Percentiles rank a stretch among this genome's conserved stretches.
Evolutionary conservation across 2,329 filamentous ascomycete genomes (phyloP).

Genomic region (Aspergillus phoenicis): DNA sequence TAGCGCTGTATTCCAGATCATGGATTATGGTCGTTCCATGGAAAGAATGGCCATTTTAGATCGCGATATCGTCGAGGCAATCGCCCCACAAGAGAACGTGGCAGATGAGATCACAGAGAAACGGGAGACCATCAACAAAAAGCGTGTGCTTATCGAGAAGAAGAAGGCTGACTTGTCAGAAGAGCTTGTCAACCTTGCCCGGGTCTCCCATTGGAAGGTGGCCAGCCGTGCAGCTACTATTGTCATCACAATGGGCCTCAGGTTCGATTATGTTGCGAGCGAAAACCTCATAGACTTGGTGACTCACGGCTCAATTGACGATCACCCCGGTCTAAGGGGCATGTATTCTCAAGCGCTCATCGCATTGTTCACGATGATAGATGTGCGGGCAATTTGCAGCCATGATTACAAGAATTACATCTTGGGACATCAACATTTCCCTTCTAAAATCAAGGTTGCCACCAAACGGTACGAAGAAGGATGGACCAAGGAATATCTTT

Average conservation of each 20-base stretch:
- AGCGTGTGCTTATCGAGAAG: conserved; percentile 74
- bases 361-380: conserved; percentile 78
- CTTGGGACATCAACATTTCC: conserved; percentile 73
- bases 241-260: conserved; percentile 83
- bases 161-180: conserved; percentile 80
- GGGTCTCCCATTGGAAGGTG: conserved; percentile 92
- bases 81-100: conserved; percentile 70
- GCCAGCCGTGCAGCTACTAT: conserved; percentile 87
- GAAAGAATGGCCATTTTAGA: conserved; percentile 86
- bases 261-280: conserved; percentile 86
- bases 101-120: conserved; percentile 58
- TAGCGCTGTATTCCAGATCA: conserved; percentile 78
- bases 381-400: conserved; percentile 80
- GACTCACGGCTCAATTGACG: conserved; percentile 79
- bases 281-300: conserved; percentile 81
- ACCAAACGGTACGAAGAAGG: conserved; percentile 73
- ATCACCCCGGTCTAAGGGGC: conserved; percentile 80
- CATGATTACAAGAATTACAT: conserved; percentile 89
- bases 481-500: conserved; percentile 79
- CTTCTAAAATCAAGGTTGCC: conserved; percentile 72
- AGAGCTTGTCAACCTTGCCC: conserved; percentile 76
- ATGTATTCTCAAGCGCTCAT: conserved; percentile 81
- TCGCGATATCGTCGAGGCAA: conserved; percentile 67
- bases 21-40: conserved; percentile 88
- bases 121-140: conserved; percentile 72